Conservation (phyloP, 257 asterid genomes). For the Leonotis leonurus region DNA sequence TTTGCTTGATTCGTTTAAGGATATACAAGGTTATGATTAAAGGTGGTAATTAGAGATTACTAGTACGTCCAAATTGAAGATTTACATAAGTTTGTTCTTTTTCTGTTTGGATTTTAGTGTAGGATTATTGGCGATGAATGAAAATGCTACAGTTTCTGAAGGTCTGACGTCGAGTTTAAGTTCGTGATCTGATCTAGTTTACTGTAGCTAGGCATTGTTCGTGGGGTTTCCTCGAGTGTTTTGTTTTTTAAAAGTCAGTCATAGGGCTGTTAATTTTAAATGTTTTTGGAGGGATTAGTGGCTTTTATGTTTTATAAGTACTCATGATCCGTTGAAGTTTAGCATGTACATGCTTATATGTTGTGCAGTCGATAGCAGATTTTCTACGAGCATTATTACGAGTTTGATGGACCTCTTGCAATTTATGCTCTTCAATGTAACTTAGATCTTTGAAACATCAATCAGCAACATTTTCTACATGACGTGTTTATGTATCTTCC, state of each 20-base stretch:
- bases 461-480: background rate
- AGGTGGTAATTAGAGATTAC: background rate
- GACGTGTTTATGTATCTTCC: background rate
- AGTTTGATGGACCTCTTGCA: background rate
- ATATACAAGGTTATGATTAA: background rate
- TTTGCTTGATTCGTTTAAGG: constrained; percentile 9
- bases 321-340: background rate
- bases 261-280: background rate
- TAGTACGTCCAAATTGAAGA: constrained; percentile 6
- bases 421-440: background rate
- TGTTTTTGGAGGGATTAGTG: background rate
- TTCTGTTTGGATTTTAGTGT: background rate
- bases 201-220: background rate
- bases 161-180: background rate
- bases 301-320: background rate
- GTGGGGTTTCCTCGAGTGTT: background rate
- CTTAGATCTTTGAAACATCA: background rate
- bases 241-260: background rate
- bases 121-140: background rate
- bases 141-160: constrained; percentile 1
- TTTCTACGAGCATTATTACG: background rate
- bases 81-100: background rate
- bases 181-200: background rate
- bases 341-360: background rate
- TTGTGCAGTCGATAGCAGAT: background rate